A percentile compares a stretch with the other conserved stretches of the same genome.
Conservation (phyloP, 345 rosid genomes). For the Cardamine occulta region DNA sequence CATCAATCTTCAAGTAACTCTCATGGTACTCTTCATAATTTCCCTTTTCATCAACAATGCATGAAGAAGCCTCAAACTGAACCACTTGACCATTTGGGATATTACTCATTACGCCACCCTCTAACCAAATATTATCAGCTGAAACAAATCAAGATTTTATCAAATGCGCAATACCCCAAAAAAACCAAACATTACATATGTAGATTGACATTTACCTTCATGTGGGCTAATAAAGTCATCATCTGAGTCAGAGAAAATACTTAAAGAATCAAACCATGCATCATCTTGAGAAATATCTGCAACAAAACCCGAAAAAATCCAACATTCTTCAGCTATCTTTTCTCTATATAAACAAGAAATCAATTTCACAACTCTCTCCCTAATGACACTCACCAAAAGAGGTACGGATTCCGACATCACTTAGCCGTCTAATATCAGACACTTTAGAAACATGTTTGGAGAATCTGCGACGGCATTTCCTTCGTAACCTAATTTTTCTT, state of each 20-base stretch:
- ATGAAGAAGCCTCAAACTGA: constrained; percentile 70
- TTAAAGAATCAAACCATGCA: constrained; percentile 77
- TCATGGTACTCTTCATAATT: constrained; percentile 70
- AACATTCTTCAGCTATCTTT: constrained; percentile 1
- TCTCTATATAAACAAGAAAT: constrained; percentile 6
- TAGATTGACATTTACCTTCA: constrained; percentile 57
- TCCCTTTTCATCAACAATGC: constrained; percentile 55
- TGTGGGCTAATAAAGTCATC: constrained; percentile 76
- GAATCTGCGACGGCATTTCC: constrained; percentile 43
- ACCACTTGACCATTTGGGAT: constrained; percentile 64
- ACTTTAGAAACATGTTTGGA: constrained; percentile 49
- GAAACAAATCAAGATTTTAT: neutral
- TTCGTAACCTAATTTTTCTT: constrained; percentile 43
- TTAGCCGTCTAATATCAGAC: constrained; percentile 43
- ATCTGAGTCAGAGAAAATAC: constrained; percentile 84
- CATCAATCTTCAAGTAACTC: constrained; percentile 61
- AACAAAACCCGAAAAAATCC: constrained; percentile 16
- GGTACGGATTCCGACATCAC: constrained; percentile 49
- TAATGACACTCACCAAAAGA: constrained; percentile 50
- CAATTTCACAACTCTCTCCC: constrained; percentile 13
- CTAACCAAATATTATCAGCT: constrained; percentile 54
- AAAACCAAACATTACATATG: neutral
- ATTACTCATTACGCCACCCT: constrained; percentile 48
- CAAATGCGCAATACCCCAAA: neutral
- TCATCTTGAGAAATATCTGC: constrained; percentile 69